These are phyloP conservation scores for Dictyostelium capitatum DNA, from an alignment of 78 protist species.

Conservation along the genomic window DNA sequence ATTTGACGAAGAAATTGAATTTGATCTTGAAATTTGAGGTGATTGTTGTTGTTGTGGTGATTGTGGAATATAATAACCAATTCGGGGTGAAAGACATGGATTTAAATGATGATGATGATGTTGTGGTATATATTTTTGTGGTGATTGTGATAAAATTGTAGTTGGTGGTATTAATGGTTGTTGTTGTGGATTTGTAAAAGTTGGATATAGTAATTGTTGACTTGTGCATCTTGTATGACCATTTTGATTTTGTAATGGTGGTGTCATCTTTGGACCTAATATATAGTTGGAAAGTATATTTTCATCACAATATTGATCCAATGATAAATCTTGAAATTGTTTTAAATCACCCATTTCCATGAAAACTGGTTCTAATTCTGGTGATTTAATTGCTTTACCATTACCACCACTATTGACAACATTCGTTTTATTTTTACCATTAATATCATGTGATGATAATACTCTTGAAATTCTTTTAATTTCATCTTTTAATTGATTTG, in stretches of 20 bases:
- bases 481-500: constrained; percentile 58
- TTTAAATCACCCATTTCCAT: constrained; percentile 71
- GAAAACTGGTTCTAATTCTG: constrained; percentile 44
- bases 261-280: constrained; percentile 9
- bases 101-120: constrained; percentile 19
- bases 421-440: no score
- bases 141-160: not conserved
- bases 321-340: constrained; percentile 55
- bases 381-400: not conserved
- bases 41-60: not conserved
- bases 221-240: not conserved
- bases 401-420: not conserved
- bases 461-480: constrained; percentile 26
- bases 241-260: not conserved
- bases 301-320: constrained; percentile 52
- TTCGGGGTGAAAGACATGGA: constrained; percentile 7
- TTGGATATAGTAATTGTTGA: not conserved
- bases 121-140: not conserved
- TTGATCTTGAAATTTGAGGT: not conserved
- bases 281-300: not conserved
- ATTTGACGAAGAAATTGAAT: constrained; percentile 1
- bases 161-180: constrained; percentile 26
- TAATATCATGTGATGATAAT: not conserved
- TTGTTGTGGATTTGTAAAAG: not conserved
- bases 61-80: not conserved